Evolutionary conservation across 257 asterid species (phyloP).

Genomic region (Solanum neorickii): DNA sequence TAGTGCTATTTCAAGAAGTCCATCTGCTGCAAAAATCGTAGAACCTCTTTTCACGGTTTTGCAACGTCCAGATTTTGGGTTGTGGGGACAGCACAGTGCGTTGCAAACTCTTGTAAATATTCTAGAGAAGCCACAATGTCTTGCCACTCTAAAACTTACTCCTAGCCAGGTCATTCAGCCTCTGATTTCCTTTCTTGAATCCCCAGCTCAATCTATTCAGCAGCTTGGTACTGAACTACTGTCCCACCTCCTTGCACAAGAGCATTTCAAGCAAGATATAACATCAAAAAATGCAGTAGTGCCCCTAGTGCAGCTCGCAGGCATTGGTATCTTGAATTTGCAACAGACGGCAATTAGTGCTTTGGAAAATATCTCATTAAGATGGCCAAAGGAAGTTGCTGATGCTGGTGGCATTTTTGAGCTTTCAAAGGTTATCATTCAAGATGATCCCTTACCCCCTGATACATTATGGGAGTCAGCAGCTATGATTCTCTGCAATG

Average conservation of each 20-base stretch:
- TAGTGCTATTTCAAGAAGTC: conserved; percentile 61
- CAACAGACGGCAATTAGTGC: conserved; percentile 78
- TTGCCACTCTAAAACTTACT: conserved; percentile 49
- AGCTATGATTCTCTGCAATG: conserved; percentile 55
- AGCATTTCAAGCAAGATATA: conserved; percentile 75
- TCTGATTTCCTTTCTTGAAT: conserved; percentile 54
- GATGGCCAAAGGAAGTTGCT: conserved; percentile 76
- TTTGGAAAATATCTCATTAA: conserved; percentile 53
- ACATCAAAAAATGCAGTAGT: conserved; percentile 54
- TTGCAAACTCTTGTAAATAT: conserved; percentile 80
- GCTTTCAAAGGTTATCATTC: conserved; percentile 70
- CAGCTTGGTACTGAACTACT: conserved; percentile 79
- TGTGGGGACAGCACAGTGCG: conserved; percentile 89
- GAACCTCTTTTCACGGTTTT: conserved; percentile 71
- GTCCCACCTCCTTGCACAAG: conserved; percentile 71
- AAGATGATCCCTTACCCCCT: conserved; percentile 66
- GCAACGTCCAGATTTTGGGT: conserved; percentile 53
- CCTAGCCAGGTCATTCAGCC: conserved; percentile 78
- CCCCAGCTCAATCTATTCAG: conserved; percentile 79
- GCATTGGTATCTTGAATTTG: conserved; percentile 56
- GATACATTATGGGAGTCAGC: conserved; percentile 69
- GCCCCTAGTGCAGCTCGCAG: conserved; percentile 83
- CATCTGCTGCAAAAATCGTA: conserved; percentile 50
- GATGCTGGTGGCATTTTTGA: conserved; percentile 86
- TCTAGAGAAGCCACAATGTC: conserved; percentile 78